phyloP scores from a whole-genome alignment of 1,139 yeast species.

The Protomyces macrosporus region DNA sequence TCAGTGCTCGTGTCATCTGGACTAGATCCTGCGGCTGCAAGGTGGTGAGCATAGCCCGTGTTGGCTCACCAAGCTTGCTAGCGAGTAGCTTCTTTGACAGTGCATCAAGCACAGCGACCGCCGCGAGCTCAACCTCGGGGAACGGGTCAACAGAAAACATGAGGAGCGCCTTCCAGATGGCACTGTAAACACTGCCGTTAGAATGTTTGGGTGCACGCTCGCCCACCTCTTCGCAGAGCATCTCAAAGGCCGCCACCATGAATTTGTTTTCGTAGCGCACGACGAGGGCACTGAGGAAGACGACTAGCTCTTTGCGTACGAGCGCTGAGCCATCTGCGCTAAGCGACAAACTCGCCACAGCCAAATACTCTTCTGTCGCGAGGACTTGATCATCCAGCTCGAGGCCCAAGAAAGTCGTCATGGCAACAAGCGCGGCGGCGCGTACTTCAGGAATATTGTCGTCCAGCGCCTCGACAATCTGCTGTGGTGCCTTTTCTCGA shows the following conservation, averaged over 20 bases:
- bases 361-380: conserved; percentile 43
- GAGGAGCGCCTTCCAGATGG: conserved; percentile 80
- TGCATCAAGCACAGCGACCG: conserved; percentile 70
- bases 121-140: conserved; percentile 67
- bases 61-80: conserved; percentile 58
- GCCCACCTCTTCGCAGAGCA: conserved; percentile 68
- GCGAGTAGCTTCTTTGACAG: conserved; percentile 62
- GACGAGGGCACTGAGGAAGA: conserved; percentile 70
- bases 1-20: conserved; percentile 1
- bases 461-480: conserved; percentile 54
- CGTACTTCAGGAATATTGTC: conserved; percentile 97
- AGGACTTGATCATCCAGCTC: conserved; percentile 42
- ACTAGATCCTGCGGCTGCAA: conserved; percentile 7
- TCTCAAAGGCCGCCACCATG: conserved; percentile 80
- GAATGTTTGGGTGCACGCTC: conserved; percentile 37
- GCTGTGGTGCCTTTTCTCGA: conserved; percentile 58
- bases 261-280: conserved; percentile 67
- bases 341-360: conserved; percentile 45
- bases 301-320: conserved; percentile 78
- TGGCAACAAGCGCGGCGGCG: conserved; percentile 71
- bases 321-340: conserved; percentile 84
- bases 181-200: conserved; percentile 79
- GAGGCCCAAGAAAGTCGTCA: conserved; percentile 57
- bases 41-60: conserved; percentile 47
- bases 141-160: conserved; percentile 86